A percentile compares a stretch with the other conserved stretches of the same genome.
Conservation (phyloP, 2,329 filamentous ascomycete species). For the Lecanosticta acicola region DNA sequence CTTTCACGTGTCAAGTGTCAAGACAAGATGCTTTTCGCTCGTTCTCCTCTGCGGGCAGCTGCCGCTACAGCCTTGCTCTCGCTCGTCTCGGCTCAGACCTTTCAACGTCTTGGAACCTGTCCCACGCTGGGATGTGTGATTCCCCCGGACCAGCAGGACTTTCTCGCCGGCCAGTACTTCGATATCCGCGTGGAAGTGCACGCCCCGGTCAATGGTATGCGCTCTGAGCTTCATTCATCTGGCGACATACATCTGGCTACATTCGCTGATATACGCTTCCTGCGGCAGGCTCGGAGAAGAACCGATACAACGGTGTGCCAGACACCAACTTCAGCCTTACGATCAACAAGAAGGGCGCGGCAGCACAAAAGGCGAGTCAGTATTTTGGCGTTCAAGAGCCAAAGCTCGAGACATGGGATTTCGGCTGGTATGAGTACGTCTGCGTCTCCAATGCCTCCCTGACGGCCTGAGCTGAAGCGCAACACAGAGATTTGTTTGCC, state of each 20-base stretch:
- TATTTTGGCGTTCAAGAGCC: constrained; percentile 69
- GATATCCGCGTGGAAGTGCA: constrained; percentile 76
- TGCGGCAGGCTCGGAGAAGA: constrained; percentile 67
- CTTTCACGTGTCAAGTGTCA: not conserved
- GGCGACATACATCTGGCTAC: too few species aligned
- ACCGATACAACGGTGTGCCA: constrained; percentile 48
- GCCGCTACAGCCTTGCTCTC: constrained; percentile 7
- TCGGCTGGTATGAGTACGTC: constrained; percentile 68
- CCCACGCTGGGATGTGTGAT: constrained; percentile 52
- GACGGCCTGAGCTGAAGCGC: constrained; percentile 1
- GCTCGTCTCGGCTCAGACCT: constrained; percentile 44
- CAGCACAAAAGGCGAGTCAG: constrained; percentile 51
- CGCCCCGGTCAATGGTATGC: constrained; percentile 47
- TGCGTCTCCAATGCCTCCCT: not conserved
- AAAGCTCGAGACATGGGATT: constrained; percentile 72
- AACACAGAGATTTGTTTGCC: constrained; percentile 61
- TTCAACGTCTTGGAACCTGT: constrained; percentile 51
- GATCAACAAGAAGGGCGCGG: constrained; percentile 59
- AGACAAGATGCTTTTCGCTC: constrained; percentile 13
- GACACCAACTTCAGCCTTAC: constrained; percentile 72
- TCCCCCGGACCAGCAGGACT: constrained; percentile 64
- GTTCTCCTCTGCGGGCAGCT: constrained; percentile 7
- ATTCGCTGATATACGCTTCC: constrained; percentile 49
- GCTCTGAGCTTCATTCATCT: constrained; percentile 51
- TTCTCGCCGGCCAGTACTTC: constrained; percentile 77